Conservation (phyloP, 2,329 filamentous ascomycete genomes). For the Dothistroma pini region DNA sequence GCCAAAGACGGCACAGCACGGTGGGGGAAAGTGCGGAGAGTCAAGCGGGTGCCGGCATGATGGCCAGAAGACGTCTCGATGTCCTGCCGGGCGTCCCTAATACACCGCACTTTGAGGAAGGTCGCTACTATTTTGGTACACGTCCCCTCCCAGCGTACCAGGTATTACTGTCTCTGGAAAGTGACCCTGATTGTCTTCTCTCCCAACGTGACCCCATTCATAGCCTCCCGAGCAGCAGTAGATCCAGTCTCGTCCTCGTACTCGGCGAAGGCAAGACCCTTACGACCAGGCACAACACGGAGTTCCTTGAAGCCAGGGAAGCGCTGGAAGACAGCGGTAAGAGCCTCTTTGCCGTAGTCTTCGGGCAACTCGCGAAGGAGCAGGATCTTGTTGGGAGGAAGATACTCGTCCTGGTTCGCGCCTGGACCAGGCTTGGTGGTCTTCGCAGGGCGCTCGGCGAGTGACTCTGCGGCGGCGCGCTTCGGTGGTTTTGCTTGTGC, state of each 20-base stretch:
- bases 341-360: conserved; percentile 74
- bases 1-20: background rate
- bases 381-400: conserved; percentile 94
- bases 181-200: conserved; percentile 87
- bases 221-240: conserved; percentile 90
- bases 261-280: conserved; percentile 92
- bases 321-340: conserved; percentile 76
- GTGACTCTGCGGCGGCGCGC: conserved; percentile 55
- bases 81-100: background rate
- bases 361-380: conserved; percentile 92
- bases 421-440: conserved; percentile 64
- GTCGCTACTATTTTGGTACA: background rate
- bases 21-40: background rate
- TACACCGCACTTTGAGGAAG: background rate
- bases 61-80: background rate
- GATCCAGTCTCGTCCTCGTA: conserved; percentile 88
- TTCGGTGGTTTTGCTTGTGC: conserved; percentile 50
- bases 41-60: background rate
- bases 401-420: conserved; percentile 93
- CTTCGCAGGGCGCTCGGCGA: conserved; percentile 60
- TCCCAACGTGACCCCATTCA: conserved; percentile 76
- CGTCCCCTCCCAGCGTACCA: too few relatives aligned
- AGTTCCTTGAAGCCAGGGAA: conserved; percentile 96
- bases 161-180: conserved; percentile 75
- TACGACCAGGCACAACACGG: conserved; percentile 77